Evolutionary conservation across 257 asterid genomes (phyloP), one percentile per base, ranked within the genome.

Genomic region (Echites panduratus): DNA sequence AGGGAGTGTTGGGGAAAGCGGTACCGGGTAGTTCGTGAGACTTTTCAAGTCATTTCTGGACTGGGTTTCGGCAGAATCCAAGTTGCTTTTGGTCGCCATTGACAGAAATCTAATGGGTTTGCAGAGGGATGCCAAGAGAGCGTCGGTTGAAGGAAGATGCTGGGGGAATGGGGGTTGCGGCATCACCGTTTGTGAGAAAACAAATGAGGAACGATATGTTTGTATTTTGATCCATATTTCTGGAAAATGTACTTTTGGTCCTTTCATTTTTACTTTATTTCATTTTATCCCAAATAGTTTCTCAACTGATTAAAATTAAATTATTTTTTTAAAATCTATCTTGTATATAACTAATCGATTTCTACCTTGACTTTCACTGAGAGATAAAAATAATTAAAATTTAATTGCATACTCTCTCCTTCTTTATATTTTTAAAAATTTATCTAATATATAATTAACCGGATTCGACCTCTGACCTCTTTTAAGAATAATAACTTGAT

Each of bases 1-100:
- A 3, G 98, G 89, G 26, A 88, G 76, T 2, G 96, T 90, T 10
- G 94, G 93, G 58, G 97, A 89, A 54, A 89, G 85, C 16, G 96
- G 98, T 63, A 83, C 80, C 8, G 97, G 97, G 73, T 86, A 93
- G 73, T 79, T 79, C 22, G 49, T 49, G 49, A 73, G 76, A 53
- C 72, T 61, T 52, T 14, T 56, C 27, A 71, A 50, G 78, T 74
- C 45, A 72, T 69, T 72, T 62, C 22, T 59, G 41, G 69, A 35
- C 78, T 64, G 29, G 74, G 47, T 53, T 58, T 68, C 48, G 68
- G 77, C 26, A 50, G 82, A 57, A 72, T 79, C 76, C 62, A 74
- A 9, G 79, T 66, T 73, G 83, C 76, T 56, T 62, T 80, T 75
- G 77, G 80, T 82, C n/a, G 87, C 89, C 95, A 85, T 86, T 61